A percentile compares a stretch with the other conserved stretches of the same genome.
phyloP scores from a whole-genome alignment of 2,329 filamentous ascomycete species.

The Claviceps fusiformis region DNA sequence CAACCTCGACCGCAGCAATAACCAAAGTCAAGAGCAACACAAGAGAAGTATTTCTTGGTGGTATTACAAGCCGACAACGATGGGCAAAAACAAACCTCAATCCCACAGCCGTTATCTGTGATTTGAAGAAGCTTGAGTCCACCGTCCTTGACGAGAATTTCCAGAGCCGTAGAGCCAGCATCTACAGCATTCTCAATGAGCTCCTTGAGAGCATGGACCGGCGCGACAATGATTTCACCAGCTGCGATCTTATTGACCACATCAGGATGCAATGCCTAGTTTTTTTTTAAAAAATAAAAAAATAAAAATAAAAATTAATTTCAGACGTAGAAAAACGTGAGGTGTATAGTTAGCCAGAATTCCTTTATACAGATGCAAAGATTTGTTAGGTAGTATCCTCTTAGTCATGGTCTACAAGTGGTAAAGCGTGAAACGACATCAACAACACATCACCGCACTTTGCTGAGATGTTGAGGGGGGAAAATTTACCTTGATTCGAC shows the following conservation, averaged over 20 bases:
- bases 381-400: too few relatives aligned
- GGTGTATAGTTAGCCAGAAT: not conserved
- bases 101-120: conserved; percentile 92
- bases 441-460: not conserved
- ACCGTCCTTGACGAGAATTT: conserved; percentile 87
- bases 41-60: not conserved
- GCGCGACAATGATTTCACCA: conserved; percentile 95
- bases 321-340: not conserved
- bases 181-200: conserved; percentile 95
- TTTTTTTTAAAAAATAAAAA: too few relatives aligned
- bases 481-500: conserved; percentile 33
- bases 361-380: too few relatives aligned
- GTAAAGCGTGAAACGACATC: not conserved
- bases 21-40: not conserved
- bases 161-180: conserved; percentile 83
- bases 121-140: conserved; percentile 92
- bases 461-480: too few relatives aligned
- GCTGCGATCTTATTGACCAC: conserved; percentile 98
- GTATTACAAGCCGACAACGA: not conserved
- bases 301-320: too few relatives aligned
- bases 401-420: too few relatives aligned
- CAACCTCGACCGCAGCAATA: too few relatives aligned
- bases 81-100: conserved; percentile 51
- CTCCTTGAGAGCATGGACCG: conserved; percentile 91
- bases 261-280: conserved; percentile 69